Conservation (phyloP, 352 stramenopile genomes). For the Pythium pyrilobum region DNA sequence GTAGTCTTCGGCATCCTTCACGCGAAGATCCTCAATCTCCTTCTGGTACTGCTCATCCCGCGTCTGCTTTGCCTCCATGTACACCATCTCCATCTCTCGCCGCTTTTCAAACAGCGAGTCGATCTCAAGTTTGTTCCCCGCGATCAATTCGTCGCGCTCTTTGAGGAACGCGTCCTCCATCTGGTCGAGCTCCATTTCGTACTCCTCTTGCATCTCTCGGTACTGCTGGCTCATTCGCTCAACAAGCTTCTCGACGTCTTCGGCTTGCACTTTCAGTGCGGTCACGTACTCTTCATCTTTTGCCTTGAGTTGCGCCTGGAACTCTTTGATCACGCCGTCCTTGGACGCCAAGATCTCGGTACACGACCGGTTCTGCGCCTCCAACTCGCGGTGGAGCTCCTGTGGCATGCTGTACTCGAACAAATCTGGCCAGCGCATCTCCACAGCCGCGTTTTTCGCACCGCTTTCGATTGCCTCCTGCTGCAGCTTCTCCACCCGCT, state of each 20-base stretch:
- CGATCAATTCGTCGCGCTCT: slow-evolving; percentile 88
- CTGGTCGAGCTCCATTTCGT: slow-evolving; percentile 90
- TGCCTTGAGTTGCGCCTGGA: slow-evolving; percentile 88
- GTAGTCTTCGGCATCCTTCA: slow-evolving; percentile 92
- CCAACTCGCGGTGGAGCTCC: slow-evolving; percentile 88
- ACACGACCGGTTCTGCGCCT: slow-evolving; percentile 85
- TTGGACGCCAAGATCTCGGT: slow-evolving; percentile 90
- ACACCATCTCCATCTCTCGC: slow-evolving; percentile 91
- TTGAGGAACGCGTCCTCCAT: slow-evolving; percentile 93
- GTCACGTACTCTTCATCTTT: slow-evolving; percentile 96
- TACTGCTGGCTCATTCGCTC: slow-evolving; percentile 89
- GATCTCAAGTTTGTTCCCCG: slow-evolving; percentile 88
- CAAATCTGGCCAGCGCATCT: slow-evolving; percentile 91
- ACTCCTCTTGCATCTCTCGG: slow-evolving; percentile 91
- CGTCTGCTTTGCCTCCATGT: slow-evolving; percentile 91
- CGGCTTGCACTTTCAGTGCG: slow-evolving; percentile 84
- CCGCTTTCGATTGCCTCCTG: slow-evolving; percentile 88
- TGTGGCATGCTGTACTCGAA: slow-evolving; percentile 93
- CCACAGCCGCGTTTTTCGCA: slow-evolving; percentile 90
- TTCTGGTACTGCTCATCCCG: slow-evolving; percentile 84
- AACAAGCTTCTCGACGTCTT: slow-evolving; percentile 89
- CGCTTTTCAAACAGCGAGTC: slow-evolving; percentile 91
- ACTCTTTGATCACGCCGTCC: slow-evolving; percentile 83
- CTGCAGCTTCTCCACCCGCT: slow-evolving; percentile 81
- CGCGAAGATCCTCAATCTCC: slow-evolving; percentile 90